Conservation (phyloP, 208 protist genomes). For the Leishmania martiniquensis region DNA sequence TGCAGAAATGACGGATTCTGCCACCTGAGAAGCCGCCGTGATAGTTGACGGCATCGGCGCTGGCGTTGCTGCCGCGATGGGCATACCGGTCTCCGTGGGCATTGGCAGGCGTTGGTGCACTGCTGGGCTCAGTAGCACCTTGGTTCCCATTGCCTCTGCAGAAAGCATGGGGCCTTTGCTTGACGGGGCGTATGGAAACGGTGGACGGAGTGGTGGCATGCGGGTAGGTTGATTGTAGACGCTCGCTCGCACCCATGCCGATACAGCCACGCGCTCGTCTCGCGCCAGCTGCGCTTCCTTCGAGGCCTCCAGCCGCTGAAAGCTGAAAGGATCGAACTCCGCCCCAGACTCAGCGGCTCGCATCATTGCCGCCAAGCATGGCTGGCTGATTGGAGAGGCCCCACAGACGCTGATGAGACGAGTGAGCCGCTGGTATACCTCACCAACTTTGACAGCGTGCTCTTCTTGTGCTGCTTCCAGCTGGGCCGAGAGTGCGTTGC, state of each 20-base stretch:
- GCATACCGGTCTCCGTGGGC: background rate
- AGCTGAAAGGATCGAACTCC: slow-evolving; percentile 29
- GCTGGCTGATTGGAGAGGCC: slow-evolving; percentile 29
- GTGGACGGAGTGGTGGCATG: slow-evolving; percentile 41
- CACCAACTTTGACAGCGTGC: slow-evolving; percentile 23
- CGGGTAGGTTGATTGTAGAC: slow-evolving; percentile 43
- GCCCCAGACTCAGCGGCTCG: slow-evolving; percentile 23
- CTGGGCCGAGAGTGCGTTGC: slow-evolving; percentile 17
- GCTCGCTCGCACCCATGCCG: slow-evolving; percentile 37
- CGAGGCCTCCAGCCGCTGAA: slow-evolving; percentile 22
- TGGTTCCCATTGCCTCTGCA: slow-evolving; percentile 19
- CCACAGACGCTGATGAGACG: slow-evolving; percentile 27
- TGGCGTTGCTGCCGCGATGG: background rate
- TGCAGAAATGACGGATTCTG: background rate
- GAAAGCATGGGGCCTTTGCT: slow-evolving; percentile 32
- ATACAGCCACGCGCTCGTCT: slow-evolving; percentile 33
- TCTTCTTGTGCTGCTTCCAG: slow-evolving; percentile 26
- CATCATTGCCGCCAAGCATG: slow-evolving; percentile 31
- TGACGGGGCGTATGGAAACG: slow-evolving; percentile 19
- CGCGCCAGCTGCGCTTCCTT: slow-evolving; percentile 24
- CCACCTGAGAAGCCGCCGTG: background rate
- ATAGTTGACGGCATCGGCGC: background rate
- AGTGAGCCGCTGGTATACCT: slow-evolving; percentile 25
- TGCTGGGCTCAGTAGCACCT: slow-evolving; percentile 16
- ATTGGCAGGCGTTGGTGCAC: background rate